Evolutionary conservation across 2,329 filamentous ascomycete genomes (phyloP), one percentile per base, ranked within the genome.

Genomic region (Fusarium miscanthi): DNA sequence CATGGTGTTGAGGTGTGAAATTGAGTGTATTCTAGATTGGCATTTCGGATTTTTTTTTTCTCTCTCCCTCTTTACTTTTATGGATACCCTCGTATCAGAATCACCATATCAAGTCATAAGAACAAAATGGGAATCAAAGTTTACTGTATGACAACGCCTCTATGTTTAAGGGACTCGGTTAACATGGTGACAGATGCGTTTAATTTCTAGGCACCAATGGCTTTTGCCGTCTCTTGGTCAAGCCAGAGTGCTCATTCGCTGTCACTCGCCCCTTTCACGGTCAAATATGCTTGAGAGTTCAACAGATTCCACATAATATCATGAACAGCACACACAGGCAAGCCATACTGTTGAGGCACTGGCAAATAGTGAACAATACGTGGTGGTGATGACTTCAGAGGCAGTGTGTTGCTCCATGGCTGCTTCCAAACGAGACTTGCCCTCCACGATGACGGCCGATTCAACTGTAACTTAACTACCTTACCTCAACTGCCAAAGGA

Each of bases 1-100:
- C 72, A 68, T 59, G 70, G 75, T 70, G 74, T 77, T 74, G 68
- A 67, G 64, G 70, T 70, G 72, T 69, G 58, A 61, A 70, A 51
- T 72, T 67, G 35, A 74, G 30, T 70, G 45, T 74, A 75, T 54
- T 73, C 70, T 74, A 74, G 56, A 70, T 54, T 63, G 49, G 54
- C 61, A 66, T 66, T 69, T 51, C 52, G 58, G 46, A 57, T 56
- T 35, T 49, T 35, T 30, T 38, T 9, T 30, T 9, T 30, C 8
- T 9, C 27, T 19, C 19, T 19, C 8, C 19, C 8, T 38, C 19
- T 27, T 46, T 10, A 27, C 25, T 21, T 62, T 45, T 49, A 70
- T 60, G 69, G 69, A 77, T 77, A 76, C 66, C 69, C 69, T 54
- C 52, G 58, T 63, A 69, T 54, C 42, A 27, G 25, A 42, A 35